Evolutionary conservation across 2,329 filamentous ascomycete species (phyloP), one percentile per base, ranked within the genome.

Genomic region (Falciphora oryzae): DNA sequence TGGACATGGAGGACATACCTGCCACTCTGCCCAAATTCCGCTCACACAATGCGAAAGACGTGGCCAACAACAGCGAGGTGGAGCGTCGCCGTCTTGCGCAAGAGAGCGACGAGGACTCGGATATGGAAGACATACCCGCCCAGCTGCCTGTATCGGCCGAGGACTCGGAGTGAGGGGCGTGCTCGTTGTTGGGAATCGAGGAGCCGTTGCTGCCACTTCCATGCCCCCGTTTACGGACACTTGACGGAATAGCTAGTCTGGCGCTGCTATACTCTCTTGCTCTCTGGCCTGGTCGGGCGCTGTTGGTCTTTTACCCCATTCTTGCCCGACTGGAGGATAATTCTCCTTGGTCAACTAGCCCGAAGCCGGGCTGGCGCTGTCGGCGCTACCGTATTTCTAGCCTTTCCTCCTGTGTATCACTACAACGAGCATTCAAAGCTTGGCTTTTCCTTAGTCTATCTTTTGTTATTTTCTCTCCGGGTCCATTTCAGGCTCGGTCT

Each of bases 91-190:
- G 64, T 16, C 32, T 63, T 56, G 61, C 63, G 16, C 65, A 66
- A n/a, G 65, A 65, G 28, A 68, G 71, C 16, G 70, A 68, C 18
- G 74, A 71, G 5, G 74, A 75, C 28, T 77, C 75, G 53, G 72
- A 72, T 18, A 65, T 65, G 64, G 64, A 63, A 38, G 64, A 65
- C n/a, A 63, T 65, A 16, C 64, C 61, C 4, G 64, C 64, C 27
- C 31, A 29, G 61, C 44, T 62, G n/a, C 61, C 61, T 25, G 44
- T 7, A 7, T 2, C 44, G 18, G 18, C 44, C 18, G 44, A 53
- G 44, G 44, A 53, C 22, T 22, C 18, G 44, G 44, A n/a, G 44
- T 53, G 44, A 53, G 44, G 6, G 44, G 2, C 8, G 44, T 1
- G 5, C 7, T n/a, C 4, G 18, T n/a, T 11, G 44, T 53, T 53